Conservation (phyloP, 768 basidiomycete species). For the Pilatotrama ljubarskyi region DNA sequence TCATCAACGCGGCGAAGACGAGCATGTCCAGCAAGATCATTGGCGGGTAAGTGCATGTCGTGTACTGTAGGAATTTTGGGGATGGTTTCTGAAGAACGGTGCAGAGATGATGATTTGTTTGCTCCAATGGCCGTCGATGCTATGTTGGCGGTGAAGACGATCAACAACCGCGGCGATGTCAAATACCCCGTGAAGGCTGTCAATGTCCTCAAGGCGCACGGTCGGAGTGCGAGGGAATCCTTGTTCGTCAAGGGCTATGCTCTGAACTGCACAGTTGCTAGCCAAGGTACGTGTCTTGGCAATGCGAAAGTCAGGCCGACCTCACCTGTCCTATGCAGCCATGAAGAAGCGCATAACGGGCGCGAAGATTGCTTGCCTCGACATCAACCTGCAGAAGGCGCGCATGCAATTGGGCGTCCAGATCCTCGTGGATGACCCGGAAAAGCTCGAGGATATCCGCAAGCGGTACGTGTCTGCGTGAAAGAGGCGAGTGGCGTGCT, state of each 20-base stretch:
- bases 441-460: constrained; percentile 94
- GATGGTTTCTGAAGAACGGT: not conserved
- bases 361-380: constrained; percentile 97
- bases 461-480: constrained; percentile 62
- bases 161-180: constrained; percentile 91
- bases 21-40: constrained; percentile 99
- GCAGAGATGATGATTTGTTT: constrained; percentile 94
- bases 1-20: constrained; percentile 97
- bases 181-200: constrained; percentile 99
- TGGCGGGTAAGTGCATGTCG: constrained; percentile 69
- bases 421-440: constrained; percentile 94
- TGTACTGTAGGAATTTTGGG: too few relatives aligned
- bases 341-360: constrained; percentile 95
- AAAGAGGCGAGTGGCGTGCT: too few relatives aligned
- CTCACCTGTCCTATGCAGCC: constrained; percentile 47
- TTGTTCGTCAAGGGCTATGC: constrained; percentile 96
- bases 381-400: constrained; percentile 95
- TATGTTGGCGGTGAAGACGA: constrained; percentile 95
- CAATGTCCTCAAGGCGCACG: constrained; percentile 97
- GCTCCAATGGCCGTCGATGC: constrained; percentile 99
- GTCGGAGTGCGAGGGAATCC: constrained; percentile 92
- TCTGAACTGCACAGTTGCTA: constrained; percentile 96
- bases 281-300: constrained; percentile 73
- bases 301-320: not conserved
- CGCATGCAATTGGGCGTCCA: constrained; percentile 98